Base-by-base conservation (phyloP, 257 asterid species). In the Apocynum venetum region DNA sequence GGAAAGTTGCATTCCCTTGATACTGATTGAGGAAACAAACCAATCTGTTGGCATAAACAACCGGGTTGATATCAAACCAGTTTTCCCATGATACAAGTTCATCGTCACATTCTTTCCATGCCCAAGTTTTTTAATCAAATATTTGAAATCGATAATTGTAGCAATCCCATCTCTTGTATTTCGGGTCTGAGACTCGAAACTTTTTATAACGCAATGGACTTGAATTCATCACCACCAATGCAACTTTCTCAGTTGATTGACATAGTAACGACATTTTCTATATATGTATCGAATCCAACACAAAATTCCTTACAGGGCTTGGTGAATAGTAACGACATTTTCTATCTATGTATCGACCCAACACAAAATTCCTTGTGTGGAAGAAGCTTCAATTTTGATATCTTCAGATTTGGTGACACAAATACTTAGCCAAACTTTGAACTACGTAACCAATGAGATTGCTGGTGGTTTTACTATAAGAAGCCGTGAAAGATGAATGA, bases 81-180 rank as follows among this genome's bases (percentile, higher is more conserved):
- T 20, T 35, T 0, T 20, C 40, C 3, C 4, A 3, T 17, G 76
- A 52, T 13, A 81, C 48, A 6, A 63, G 8, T 5, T 77, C 1
- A 52, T 66, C 77, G 10, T 77, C 64, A 19, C 0, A 40, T 57
- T 46, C 46, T n/a, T 60, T 65, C 85, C 82, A 81, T 1, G 51
- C n/a, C 85, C 85, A 77, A 14, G 4, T 55, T 20, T 36, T 17
- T 15, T 82, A 81, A 66, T 81, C 82, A 57, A 81, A 81, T 2
- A 81, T 40, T 19, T 81, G 77, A 40, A 52, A 48, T 1, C 75
- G 19, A 55, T 19, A 72, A 44, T 73, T 31, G 25, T 20, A 64
- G 2, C 41, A 35, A 1, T 8, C 35, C 5, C 14, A 25, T 44
- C 6, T 47, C 46, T 52, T 59, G 6, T 4, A 46, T 46, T 8